phyloP scores from a whole-genome alignment of 768 basidiomycete genomes.

The Suillus cothurnatus region DNA sequence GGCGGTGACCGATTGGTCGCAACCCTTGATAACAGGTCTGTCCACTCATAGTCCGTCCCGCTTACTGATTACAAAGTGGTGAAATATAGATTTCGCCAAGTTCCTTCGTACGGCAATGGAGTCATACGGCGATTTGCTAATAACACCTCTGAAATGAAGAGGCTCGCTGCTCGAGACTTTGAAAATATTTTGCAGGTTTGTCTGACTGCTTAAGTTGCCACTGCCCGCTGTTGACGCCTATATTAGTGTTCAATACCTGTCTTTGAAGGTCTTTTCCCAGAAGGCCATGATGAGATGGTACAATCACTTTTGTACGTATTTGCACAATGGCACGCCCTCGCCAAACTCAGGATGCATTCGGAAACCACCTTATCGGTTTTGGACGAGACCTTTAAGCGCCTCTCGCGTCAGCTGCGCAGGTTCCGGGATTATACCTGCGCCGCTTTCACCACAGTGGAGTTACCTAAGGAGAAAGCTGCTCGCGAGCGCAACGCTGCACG shows the following conservation, averaged over 20 bases:
- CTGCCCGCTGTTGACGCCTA: neutral
- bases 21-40: too few species aligned
- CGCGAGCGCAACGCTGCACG: neutral
- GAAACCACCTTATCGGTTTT: constrained; percentile 26
- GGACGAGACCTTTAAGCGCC: constrained; percentile 12
- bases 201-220: neutral
- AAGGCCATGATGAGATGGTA: constrained; percentile 23
- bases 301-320: constrained; percentile 22
- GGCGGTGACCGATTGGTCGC: too few species aligned
- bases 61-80: too few species aligned
- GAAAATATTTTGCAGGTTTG: constrained; percentile 45
- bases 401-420: constrained; percentile 24
- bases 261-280: constrained; percentile 34
- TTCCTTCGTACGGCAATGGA: constrained; percentile 24
- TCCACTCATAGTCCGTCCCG: too few species aligned
- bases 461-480: constrained; percentile 36
- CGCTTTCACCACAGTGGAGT: constrained; percentile 30
- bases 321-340: constrained; percentile 36
- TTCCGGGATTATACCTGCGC: constrained; percentile 27
- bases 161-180: constrained; percentile 41
- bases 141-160: constrained; percentile 39
- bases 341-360: constrained; percentile 37
- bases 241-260: constrained; percentile 36
- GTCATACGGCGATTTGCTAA: constrained; percentile 38
- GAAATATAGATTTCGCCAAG: constrained; percentile 17